Conservation (phyloP, 306 rosid species). For the Phaseolus lunatus region DNA sequence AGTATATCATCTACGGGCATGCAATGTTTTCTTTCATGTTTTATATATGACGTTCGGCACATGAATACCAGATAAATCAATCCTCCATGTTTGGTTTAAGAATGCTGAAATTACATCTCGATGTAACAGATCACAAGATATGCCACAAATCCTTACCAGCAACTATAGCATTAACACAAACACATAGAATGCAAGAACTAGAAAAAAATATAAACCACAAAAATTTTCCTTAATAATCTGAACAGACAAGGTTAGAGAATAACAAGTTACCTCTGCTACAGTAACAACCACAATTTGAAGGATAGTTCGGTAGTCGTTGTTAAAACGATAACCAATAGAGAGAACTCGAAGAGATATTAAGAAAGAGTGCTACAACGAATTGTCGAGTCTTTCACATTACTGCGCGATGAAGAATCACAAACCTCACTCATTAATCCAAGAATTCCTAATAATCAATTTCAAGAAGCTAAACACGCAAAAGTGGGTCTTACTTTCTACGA, state of each 20-base stretch:
- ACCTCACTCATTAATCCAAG: neutral
- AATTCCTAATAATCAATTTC: neutral
- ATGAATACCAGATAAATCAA: neutral
- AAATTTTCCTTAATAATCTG: neutral
- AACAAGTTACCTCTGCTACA: neutral
- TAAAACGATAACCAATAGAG: neutral
- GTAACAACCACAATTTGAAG: neutral
- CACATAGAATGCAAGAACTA: neutral
- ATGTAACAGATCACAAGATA: neutral
- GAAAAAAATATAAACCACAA: neutral
- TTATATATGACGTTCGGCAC: neutral
- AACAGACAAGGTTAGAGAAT: neutral
- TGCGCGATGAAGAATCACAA: neutral
- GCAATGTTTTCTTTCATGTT: conserved; percentile 4
- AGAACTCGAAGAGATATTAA: neutral
- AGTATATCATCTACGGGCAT: neutral
- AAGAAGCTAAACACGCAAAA: too few species aligned
- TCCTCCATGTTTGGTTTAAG: neutral
- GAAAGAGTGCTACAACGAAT: neutral
- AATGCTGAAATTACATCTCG: neutral
- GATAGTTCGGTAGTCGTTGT: neutral
- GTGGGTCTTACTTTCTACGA: neutral
- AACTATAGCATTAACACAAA: neutral
- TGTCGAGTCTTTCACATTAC: neutral
- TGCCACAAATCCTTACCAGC: neutral